Percentiles rank a stretch among this genome's conserved stretches.
These are phyloP conservation scores for Cyphellophora attinorum DNA, from an alignment of 2,329 filamentous ascomycete genomes.

Conservation along the genomic window DNA sequence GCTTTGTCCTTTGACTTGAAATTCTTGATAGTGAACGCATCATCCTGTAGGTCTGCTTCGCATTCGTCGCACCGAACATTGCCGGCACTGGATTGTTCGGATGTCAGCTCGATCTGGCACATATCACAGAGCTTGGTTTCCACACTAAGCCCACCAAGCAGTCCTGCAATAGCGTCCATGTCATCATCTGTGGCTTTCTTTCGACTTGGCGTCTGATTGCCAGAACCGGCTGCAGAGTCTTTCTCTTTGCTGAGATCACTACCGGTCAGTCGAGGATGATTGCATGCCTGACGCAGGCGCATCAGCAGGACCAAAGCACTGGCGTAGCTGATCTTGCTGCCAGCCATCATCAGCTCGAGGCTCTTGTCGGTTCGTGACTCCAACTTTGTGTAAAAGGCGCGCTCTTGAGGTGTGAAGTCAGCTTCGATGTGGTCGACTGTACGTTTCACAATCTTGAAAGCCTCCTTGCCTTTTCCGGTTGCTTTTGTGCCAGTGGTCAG, in stretches of 20 bases:
- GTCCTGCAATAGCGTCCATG: constrained; percentile 72
- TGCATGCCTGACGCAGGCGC: constrained; percentile 83
- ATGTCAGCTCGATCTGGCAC: constrained; percentile 61
- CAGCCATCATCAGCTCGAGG: constrained; percentile 79
- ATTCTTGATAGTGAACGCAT: constrained; percentile 24
- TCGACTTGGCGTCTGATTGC: constrained; percentile 1
- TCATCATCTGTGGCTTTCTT: constrained; percentile 50
- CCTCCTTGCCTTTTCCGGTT: constrained; percentile 43
- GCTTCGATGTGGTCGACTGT: constrained; percentile 74
- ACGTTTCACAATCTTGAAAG: constrained; percentile 84
- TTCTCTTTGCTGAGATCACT: constrained; percentile 79
- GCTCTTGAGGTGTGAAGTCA: constrained; percentile 69
- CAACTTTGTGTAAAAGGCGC: constrained; percentile 74
- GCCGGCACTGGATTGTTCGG: constrained; percentile 43
- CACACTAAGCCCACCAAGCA: constrained; percentile 77
- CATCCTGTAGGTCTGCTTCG: constrained; percentile 59
- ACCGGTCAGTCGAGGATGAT: constrained; percentile 82
- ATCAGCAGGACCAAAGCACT: constrained; percentile 88
- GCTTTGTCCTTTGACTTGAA: constrained; percentile 34
- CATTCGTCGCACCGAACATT: constrained; percentile 63
- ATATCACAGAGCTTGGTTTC: constrained; percentile 71
- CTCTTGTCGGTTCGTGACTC: constrained; percentile 78
- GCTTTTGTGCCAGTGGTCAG: constrained; percentile 59
- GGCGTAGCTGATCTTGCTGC: constrained; percentile 74
- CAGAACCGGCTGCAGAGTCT: constrained; percentile 36